phyloP scores from a whole-genome alignment of 108 stramenopile genomes.

The Fragilaria radians region DNA sequence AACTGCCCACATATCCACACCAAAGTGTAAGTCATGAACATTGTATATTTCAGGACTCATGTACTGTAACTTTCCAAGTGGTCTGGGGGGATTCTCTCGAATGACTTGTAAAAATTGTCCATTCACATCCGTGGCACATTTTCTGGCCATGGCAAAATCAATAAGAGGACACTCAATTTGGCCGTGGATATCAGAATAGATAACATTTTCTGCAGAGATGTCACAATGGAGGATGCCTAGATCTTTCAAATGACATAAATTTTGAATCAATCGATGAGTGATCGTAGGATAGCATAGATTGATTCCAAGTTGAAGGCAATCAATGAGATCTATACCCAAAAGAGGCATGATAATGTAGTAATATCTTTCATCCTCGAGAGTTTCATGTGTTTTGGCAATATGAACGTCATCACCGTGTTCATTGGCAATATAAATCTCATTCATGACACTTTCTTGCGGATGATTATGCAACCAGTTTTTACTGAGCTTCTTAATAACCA shows the following conservation, averaged over 20 bases:
- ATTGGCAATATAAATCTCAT: neutral
- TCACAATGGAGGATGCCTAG: conserved; percentile 38
- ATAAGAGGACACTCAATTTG: conserved; percentile 31
- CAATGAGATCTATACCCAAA: neutral
- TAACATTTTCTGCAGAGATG: conserved; percentile 68
- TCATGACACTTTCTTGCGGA: neutral
- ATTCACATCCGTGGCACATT: conserved; percentile 33
- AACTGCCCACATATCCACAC: conserved; percentile 84
- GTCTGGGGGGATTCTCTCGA: conserved; percentile 60
- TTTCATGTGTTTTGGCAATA: neutral
- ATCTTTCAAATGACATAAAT: neutral
- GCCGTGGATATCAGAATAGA: conserved; percentile 29
- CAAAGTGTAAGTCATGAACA: conserved; percentile 39
- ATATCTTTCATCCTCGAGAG: neutral
- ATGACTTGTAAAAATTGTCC: conserved; percentile 21
- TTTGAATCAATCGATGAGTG: neutral
- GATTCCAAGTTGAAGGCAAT: neutral
- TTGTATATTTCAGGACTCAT: conserved; percentile 43
- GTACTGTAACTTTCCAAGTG: conserved; percentile 80
- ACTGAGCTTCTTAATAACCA: neutral
- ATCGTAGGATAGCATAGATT: neutral
- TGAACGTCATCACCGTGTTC: neutral
- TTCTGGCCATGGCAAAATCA: conserved; percentile 70
- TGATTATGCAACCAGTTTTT: neutral
- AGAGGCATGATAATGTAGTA: neutral